Conservation (phyloP, 352 stramenopile species). For the Pythium scleroteichum region DNA sequence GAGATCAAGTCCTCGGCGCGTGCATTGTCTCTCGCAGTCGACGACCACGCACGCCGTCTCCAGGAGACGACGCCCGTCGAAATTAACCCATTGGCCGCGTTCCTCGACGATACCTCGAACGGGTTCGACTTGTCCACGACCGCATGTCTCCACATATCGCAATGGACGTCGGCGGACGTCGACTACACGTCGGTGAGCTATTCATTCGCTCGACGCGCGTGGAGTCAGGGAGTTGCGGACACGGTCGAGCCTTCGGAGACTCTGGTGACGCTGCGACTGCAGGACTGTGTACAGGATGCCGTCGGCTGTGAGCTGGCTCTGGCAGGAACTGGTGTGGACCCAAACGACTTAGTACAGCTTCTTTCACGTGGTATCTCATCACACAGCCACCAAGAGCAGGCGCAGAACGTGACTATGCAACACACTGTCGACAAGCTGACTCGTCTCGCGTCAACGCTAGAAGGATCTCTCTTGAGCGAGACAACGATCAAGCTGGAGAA, state of each 20-base stretch:
- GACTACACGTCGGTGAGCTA: constrained; percentile 9
- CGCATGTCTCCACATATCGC: not conserved
- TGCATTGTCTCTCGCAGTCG: not conserved
- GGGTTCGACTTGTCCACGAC: not conserved
- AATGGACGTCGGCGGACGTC: constrained; percentile 6
- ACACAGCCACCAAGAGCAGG: not conserved
- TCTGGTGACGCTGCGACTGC: not conserved
- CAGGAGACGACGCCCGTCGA: not conserved
- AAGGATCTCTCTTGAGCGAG: not conserved
- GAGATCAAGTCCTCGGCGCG: not conserved
- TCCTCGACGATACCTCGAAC: not conserved
- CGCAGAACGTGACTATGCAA: constrained; percentile 2
- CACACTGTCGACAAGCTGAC: not conserved
- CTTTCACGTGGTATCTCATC: not conserved
- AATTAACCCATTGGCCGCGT: not conserved
- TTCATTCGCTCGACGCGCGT: constrained; percentile 1
- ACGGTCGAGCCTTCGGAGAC: not conserved
- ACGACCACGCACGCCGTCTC: constrained; percentile 5
- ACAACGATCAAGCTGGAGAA: not conserved
- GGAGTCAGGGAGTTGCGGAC: not conserved
- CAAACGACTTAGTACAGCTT: not conserved
- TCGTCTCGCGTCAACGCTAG: not conserved
- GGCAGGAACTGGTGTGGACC: not conserved
- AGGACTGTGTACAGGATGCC: not conserved
- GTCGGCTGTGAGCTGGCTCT: not conserved